A percentile compares a stretch with the other conserved stretches of the same genome.
Conservation (phyloP, 2,329 filamentous ascomycete genomes). For the Elsinoe arachidis region DNA sequence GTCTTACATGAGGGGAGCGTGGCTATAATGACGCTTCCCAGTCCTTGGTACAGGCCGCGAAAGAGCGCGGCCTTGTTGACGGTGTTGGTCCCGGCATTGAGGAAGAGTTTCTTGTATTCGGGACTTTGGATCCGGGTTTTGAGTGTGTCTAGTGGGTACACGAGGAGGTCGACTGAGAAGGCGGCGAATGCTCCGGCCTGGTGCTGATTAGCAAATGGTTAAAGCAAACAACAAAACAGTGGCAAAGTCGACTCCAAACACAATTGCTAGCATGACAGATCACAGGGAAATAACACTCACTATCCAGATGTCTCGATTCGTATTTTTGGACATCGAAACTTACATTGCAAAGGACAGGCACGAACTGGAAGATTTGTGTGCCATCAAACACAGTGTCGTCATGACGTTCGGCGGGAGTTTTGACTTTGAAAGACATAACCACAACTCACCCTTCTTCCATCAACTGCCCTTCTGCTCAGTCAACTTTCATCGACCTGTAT, state of each 20-base stretch:
- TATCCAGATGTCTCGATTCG: constrained; percentile 49
- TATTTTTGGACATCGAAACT: constrained; percentile 39
- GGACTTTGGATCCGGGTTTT: constrained; percentile 79
- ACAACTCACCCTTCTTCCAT: not conserved
- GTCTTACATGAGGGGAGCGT: constrained; percentile 73
- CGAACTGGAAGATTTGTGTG: not conserved
- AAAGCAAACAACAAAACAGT: not conserved
- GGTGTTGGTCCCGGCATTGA: constrained; percentile 46
- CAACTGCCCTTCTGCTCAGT: too few species aligned
- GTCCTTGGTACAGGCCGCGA: constrained; percentile 74
- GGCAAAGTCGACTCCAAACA: not conserved
- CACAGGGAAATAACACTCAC: constrained; percentile 32
- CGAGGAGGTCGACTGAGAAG: constrained; percentile 73
- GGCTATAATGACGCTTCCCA: constrained; percentile 75
- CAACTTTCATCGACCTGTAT: too few species aligned
- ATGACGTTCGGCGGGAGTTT: not conserved
- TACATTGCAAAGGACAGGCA: not conserved
- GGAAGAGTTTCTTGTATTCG: constrained; percentile 61
- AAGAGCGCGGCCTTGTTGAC: constrained; percentile 51
- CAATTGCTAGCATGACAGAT: not conserved
- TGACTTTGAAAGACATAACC: not conserved
- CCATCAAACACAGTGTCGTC: not conserved
- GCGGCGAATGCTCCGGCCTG: constrained; percentile 79
- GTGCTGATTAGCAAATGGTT: not conserved
- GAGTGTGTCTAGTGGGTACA: constrained; percentile 83